These are phyloP conservation scores for Schizochytrium sp. DNA, from an alignment of 108 stramenopile genomes.

Conservation along the genomic window DNA sequence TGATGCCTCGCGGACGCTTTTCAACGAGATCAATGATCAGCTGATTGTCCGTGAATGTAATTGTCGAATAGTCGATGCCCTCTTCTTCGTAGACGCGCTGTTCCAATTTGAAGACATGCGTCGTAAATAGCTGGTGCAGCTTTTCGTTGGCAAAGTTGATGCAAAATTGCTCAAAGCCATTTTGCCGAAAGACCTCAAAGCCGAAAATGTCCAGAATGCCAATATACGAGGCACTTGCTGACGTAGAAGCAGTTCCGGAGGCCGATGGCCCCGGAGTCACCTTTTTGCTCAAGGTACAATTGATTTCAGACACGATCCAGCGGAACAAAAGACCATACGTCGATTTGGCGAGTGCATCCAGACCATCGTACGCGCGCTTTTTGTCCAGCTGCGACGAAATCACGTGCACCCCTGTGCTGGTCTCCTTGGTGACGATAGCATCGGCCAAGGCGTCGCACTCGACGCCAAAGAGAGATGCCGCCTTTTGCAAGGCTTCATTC, in stretches of 20 bases:
- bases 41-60: constrained; percentile 76
- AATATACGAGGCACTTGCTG: constrained; percentile 14
- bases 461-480: constrained; percentile 71
- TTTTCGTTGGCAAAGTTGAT: constrained; percentile 57
- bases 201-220: constrained; percentile 48
- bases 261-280: not conserved
- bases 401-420: constrained; percentile 43
- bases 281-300: constrained; percentile 62
- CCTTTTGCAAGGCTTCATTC: constrained; percentile 33
- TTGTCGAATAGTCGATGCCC: constrained; percentile 55
- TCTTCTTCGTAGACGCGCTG: constrained; percentile 53
- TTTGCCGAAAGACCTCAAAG: constrained; percentile 44
- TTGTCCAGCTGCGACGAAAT: constrained; percentile 55
- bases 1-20: constrained; percentile 46
- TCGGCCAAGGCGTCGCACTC: constrained; percentile 59
- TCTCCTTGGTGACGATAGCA: constrained; percentile 63
- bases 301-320: constrained; percentile 78
- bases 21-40: constrained; percentile 79
- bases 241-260: not conserved
- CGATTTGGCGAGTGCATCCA: constrained; percentile 88
- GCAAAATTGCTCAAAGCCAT: constrained; percentile 55
- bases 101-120: constrained; percentile 53
- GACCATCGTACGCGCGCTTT: constrained; percentile 70
- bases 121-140: constrained; percentile 62
- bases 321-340: constrained; percentile 82